These are phyloP conservation scores for Quercus parvula DNA, from an alignment of 306 rosid genomes.

Conservation along the genomic window DNA sequence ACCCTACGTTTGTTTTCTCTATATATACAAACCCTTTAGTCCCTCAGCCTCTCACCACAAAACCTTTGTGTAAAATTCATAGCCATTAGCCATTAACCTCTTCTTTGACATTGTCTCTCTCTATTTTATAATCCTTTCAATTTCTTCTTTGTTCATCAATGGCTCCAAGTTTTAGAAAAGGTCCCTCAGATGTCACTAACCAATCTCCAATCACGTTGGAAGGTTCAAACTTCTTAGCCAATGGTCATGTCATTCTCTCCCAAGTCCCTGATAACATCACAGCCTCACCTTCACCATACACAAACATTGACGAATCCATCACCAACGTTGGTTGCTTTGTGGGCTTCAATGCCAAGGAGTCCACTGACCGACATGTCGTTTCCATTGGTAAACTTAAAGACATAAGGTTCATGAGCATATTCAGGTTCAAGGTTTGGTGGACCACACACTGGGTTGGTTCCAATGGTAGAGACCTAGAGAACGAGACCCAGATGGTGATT, in stretches of 20 bases:
- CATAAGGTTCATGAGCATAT: constrained; percentile 68
- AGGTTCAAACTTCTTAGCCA: constrained; percentile 47
- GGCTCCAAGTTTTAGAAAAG: constrained; percentile 50
- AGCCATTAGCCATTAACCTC: too few species aligned
- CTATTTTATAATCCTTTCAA: background rate
- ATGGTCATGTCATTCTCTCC: constrained; percentile 59
- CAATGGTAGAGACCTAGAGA: constrained; percentile 77
- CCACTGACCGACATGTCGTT: constrained; percentile 17
- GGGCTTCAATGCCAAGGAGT: constrained; percentile 48
- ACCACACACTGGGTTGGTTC: constrained; percentile 91
- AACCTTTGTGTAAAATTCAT: background rate
- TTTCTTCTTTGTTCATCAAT: constrained; percentile 9
- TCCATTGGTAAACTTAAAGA: constrained; percentile 59
- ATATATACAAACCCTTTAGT: constrained; percentile 11
- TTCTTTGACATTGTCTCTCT: background rate
- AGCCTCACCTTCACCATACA: constrained; percentile 37
- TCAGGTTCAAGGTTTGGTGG: constrained; percentile 99
- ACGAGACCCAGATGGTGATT: constrained; percentile 71
- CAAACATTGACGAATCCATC: constrained; percentile 21
- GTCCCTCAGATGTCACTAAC: constrained; percentile 7
- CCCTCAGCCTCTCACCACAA: constrained; percentile 12
- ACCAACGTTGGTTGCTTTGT: constrained; percentile 59
- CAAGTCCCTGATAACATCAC: constrained; percentile 66
- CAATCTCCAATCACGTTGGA: constrained; percentile 40
- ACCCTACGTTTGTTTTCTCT: background rate